Percentiles rank a stretch among this genome's conserved stretches.
Conservation (phyloP, 768 basidiomycete species). For the Tremella mesenterica region DNA sequence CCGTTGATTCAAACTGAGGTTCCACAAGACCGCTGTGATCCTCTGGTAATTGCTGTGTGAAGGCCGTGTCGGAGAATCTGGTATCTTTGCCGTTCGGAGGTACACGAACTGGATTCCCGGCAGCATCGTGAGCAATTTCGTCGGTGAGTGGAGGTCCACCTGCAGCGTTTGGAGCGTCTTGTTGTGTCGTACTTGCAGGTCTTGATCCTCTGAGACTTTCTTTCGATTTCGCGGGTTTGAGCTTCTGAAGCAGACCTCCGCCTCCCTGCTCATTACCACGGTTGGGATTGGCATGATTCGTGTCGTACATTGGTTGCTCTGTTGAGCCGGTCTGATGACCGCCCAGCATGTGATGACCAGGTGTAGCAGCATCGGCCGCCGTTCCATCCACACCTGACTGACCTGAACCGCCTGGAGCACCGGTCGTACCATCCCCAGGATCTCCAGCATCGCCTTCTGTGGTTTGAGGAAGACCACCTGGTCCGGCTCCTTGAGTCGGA, state of each 20-base stretch:
- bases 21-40: background rate
- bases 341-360: too few relatives aligned
- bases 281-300: background rate
- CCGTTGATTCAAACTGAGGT: too few relatives aligned
- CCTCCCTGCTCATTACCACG: too few relatives aligned
- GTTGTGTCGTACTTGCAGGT: constrained; percentile 3
- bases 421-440: background rate
- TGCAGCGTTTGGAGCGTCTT: background rate
- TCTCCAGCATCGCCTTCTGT: too few relatives aligned
- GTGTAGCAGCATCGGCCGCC: too few relatives aligned
- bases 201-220: constrained; percentile 7
- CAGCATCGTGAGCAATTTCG: background rate
- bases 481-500: too few relatives aligned
- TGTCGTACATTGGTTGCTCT: background rate
- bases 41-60: too few relatives aligned
- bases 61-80: constrained; percentile 32
- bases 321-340: background rate
- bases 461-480: too few relatives aligned
- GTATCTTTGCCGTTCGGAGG: constrained; percentile 17
- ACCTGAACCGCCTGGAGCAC: background rate
- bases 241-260: constrained; percentile 15
- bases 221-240: constrained; percentile 13
- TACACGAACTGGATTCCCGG: constrained; percentile 5
- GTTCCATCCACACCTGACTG: background rate
- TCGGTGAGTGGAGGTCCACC: constrained; percentile 11